phyloP scores from a whole-genome alignment of 352 stramenopile species.

The Pythium brassicae region DNA sequence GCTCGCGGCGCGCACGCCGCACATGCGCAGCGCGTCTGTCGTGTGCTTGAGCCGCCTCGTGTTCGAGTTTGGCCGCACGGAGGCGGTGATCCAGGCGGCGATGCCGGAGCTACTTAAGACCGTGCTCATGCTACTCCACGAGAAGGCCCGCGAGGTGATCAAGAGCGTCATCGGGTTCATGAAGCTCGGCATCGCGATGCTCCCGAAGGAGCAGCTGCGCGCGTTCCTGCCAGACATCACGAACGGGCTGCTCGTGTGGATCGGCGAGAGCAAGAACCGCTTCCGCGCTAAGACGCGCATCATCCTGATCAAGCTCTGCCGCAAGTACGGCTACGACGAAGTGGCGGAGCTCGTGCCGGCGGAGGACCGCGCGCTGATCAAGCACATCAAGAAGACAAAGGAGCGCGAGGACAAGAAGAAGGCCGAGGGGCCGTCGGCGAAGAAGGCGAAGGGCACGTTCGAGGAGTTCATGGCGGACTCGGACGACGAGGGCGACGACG shows the following conservation, averaged over 20 bases:
- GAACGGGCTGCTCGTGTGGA: conserved; percentile 90
- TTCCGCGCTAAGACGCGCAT: conserved; percentile 95
- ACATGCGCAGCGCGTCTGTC: conserved; percentile 95
- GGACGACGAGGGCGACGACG: conserved; percentile 75
- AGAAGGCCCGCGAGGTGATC: conserved; percentile 94
- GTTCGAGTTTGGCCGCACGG: conserved; percentile 90
- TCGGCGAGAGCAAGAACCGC: conserved; percentile 93
- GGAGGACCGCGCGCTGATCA: conserved; percentile 89
- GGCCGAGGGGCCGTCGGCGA: conserved; percentile 50
- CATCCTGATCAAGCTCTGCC: conserved; percentile 95
- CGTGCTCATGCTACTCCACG: conserved; percentile 90
- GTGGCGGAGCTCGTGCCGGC: conserved; percentile 87
- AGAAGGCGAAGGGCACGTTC: conserved; percentile 52
- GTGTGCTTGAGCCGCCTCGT: conserved; percentile 93
- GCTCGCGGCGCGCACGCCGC: conserved; percentile 89
- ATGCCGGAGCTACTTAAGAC: conserved; percentile 91
- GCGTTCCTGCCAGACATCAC: conserved; percentile 91
- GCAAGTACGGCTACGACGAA: conserved; percentile 92
- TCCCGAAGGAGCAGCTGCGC: conserved; percentile 86
- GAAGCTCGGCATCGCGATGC: conserved; percentile 92
- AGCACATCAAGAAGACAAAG: conserved; percentile 95
- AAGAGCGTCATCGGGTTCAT: conserved; percentile 96
- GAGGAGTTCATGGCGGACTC: conserved; percentile 83
- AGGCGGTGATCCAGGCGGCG: conserved; percentile 55
- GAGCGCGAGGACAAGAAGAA: conserved; percentile 89